Evolutionary conservation across 768 basidiomycete species (phyloP), one percentile per base, ranked within the genome.

Genomic region (Basidioascus undulatus): DNA sequence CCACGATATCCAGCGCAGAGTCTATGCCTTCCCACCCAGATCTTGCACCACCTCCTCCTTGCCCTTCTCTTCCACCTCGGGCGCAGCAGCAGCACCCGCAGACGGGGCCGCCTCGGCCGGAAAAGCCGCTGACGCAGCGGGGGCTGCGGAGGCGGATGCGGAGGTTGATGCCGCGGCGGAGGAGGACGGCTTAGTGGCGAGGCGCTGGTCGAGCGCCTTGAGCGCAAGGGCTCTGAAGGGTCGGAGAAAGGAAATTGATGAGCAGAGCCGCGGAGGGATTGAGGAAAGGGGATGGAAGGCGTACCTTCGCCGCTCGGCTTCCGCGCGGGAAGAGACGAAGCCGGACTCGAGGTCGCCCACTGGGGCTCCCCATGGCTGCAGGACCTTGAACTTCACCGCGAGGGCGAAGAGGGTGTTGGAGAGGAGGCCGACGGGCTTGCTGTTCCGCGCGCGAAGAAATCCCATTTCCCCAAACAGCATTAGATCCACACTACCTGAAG

Each of bases 231-330:
- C 84, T 50, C 89, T 92, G 53, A 20, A n/a, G n/a, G n/a, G n/a
- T n/a, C n/a, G n/a, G n/a, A 44, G 40, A 15, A 6, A 16, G 41
- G 10, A 35, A 26, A 12, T 8, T 33, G 16, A 30, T 24, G 24
- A n/a, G 24, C 39, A 32, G 3, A n/a, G n/a, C n/a, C n/a, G n/a
- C n/a, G n/a, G n/a, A n/a, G n/a, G n/a, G n/a, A n/a, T 15, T 18
- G 32, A 13, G 6, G 25, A 38, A 16, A 33, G 6, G 15, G 18
- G 20, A 11, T 27, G 24, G 21, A 32, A 40, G 13, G 56, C 70
- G 42, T 46, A 86, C 86, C 89, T 70, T 63, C 89, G 65, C 44
- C 92, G 66, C 62, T 98, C 92, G 16, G 92, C 92, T 60, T 98
- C 92, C 18, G 92, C 92, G 26, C 92, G 69, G 16, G 84, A 75